phyloP scores from a whole-genome alignment of 495 filamentous ascomycete species.

The Talaromyces liani region DNA sequence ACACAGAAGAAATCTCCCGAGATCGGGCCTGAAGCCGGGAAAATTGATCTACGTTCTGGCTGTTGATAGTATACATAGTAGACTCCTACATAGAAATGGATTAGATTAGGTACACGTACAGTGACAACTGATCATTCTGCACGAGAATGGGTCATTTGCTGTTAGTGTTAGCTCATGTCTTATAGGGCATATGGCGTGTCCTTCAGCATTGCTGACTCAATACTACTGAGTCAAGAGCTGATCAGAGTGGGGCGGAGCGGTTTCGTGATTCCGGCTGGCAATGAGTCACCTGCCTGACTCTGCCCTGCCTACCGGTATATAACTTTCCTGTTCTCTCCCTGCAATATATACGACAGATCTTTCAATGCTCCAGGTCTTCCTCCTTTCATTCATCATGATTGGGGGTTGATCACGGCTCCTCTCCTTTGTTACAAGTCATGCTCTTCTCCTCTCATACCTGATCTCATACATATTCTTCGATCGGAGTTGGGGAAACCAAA shows the following conservation, averaged over 20 bases:
- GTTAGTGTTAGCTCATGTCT: neutral
- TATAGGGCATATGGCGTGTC: neutral
- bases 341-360: neutral
- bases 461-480: neutral
- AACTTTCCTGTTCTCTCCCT: too few species aligned
- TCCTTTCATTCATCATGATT: conserved; percentile 3
- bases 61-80: neutral
- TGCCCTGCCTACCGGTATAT: neutral
- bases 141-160: neutral
- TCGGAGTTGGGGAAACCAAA: neutral
- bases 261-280: neutral
- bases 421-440: neutral
- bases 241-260: neutral
- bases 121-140: neutral
- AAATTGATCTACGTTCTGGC: neutral
- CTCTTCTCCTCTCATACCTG: neutral
- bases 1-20: neutral
- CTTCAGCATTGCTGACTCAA: too few species aligned
- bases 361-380: neutral
- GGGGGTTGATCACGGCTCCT: neutral
- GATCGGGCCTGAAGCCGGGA: neutral
- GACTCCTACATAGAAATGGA: neutral
- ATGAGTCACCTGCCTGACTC: neutral
- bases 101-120: neutral
- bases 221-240: neutral